Percentiles rank a stretch among this genome's conserved stretches.
phyloP scores from a whole-genome alignment of 805 yeast species.

The Saccharomyces eubayanus region DNA sequence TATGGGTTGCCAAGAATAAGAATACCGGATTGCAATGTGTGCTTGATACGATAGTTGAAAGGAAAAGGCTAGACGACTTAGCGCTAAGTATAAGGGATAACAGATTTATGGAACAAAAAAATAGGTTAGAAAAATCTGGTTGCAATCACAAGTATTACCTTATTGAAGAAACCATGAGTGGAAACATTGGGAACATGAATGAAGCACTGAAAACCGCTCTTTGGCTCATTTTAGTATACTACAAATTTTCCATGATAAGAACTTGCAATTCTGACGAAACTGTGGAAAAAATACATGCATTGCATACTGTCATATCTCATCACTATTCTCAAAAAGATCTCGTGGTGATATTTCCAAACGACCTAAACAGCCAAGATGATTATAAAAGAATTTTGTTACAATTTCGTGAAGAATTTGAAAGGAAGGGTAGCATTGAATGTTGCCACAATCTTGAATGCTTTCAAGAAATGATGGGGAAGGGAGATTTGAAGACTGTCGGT shows the following conservation, averaged over 20 bases:
- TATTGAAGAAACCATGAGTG: conserved; percentile 61
- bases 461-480: conserved; percentile 61
- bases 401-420: conserved; percentile 41
- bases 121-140: conserved; percentile 62
- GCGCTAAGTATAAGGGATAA: conserved; percentile 79
- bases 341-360: conserved; percentile 45
- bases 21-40: conserved; percentile 53
- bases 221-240: conserved; percentile 56
- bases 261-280: conserved; percentile 73
- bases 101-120: conserved; percentile 79
- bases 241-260: conserved; percentile 57
- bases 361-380: conserved; percentile 42
- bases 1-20: conserved; percentile 77
- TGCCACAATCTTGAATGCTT: conserved; percentile 48
- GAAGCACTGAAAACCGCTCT: conserved; percentile 72
- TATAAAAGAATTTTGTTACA: conserved; percentile 35
- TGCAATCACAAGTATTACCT: conserved; percentile 62
- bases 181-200: conserved; percentile 38
- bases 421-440: conserved; percentile 27
- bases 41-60: conserved; percentile 75
- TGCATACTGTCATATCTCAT: conserved; percentile 46
- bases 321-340: conserved; percentile 36
- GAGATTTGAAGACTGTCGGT: conserved; percentile 58
- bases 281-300: conserved; percentile 31
- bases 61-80: conserved; percentile 84